Evolutionary conservation across 352 stramenopile species (phyloP).

Genomic region (Pythium insidiosum): DNA sequence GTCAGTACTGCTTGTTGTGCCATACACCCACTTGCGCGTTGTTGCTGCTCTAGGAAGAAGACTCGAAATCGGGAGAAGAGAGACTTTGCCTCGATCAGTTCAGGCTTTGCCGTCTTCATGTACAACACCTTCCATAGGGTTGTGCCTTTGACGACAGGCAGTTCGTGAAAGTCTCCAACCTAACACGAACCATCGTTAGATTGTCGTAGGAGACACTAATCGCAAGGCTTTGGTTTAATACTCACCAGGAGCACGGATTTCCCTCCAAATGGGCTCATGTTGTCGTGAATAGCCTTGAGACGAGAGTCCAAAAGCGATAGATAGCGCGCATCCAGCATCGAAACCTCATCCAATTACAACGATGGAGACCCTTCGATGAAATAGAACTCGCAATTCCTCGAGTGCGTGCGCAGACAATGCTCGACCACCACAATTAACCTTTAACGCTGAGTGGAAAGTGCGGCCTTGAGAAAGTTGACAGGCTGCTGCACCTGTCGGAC

Average conservation of each 20-base stretch:
- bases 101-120: too few relatives aligned
- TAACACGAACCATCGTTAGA: too few relatives aligned
- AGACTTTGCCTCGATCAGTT: background rate
- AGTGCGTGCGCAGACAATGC: background rate
- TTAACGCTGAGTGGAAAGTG: constrained; percentile 4
- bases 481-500: constrained; percentile 2
- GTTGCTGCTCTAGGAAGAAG: background rate
- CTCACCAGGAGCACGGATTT: constrained; percentile 5
- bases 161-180: constrained; percentile 6
- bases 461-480: background rate
- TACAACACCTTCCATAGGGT: constrained; percentile 3
- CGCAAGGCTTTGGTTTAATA: background rate
- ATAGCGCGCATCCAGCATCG: constrained; percentile 1
- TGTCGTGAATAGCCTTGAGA: background rate
- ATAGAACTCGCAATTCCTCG: background rate
- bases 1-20: background rate
- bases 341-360: constrained; percentile 11
- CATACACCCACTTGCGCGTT: background rate
- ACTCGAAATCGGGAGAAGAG: background rate
- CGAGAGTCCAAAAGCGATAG: constrained; percentile 1
- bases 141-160: background rate
- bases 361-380: background rate
- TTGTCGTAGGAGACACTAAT: too few relatives aligned
- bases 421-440: background rate
- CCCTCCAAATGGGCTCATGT: background rate